Percentiles rank a stretch among this genome's conserved stretches.
Evolutionary conservation across 306 rosid genomes (phyloP).

Genomic region (Neltuma alba): DNA sequence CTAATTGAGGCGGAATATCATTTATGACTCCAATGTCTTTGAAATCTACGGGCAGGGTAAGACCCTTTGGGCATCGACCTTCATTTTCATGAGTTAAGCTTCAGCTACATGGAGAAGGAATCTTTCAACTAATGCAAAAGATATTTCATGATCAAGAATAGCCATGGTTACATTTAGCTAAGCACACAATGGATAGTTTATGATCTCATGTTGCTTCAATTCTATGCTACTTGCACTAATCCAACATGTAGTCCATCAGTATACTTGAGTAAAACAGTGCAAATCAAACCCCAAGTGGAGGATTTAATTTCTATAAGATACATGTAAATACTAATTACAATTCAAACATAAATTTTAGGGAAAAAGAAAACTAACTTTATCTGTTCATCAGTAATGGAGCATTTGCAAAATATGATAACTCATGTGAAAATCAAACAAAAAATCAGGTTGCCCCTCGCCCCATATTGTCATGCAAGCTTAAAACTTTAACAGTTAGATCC

Average conservation of each 20-base stretch:
- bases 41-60: not conserved
- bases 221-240: not conserved
- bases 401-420: not conserved
- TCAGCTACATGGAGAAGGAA: not conserved
- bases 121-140: not conserved
- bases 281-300: not conserved
- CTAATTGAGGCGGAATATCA: not conserved
- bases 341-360: not conserved
- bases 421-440: not conserved
- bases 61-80: not conserved
- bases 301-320: not conserved
- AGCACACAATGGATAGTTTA: not conserved
- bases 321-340: not conserved
- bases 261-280: not conserved
- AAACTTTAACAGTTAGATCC: not conserved
- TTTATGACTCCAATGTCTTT: not conserved
- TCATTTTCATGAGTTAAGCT: not conserved
- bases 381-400: not conserved
- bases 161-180: not conserved
- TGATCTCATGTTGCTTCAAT: not conserved
- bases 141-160: not conserved
- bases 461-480: not conserved
- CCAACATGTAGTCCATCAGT: not conserved
- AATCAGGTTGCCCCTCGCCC: not conserved
- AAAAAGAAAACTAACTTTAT: not conserved